These are phyloP conservation scores for Corylus avellana DNA, from an alignment of 306 rosid genomes.

Conservation along the genomic window DNA sequence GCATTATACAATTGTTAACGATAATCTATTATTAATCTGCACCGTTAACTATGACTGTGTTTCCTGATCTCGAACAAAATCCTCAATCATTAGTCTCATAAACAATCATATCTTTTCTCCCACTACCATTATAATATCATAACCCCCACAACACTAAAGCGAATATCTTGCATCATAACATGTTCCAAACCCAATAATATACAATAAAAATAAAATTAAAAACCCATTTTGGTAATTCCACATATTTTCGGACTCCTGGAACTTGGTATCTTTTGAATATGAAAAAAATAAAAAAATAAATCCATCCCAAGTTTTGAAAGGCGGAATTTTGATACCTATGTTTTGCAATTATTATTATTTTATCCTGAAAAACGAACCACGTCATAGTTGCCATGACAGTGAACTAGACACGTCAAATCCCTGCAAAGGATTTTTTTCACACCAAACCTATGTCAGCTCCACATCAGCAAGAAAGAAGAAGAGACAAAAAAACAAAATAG, in stretches of 20 bases:
- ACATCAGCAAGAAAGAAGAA: too few species aligned
- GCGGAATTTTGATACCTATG: too few species aligned
- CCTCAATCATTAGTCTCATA: conserved; percentile 47
- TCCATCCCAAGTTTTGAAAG: too few species aligned
- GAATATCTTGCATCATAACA: conserved; percentile 7
- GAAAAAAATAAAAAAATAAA: too few species aligned
- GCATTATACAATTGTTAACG: not conserved
- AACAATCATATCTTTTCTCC: conserved; percentile 20
- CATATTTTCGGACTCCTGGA: not conserved
- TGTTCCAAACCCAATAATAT: conserved; percentile 26
- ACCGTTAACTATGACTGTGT: conserved; percentile 37
- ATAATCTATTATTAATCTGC: not conserved
- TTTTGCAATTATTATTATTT: too few species aligned
- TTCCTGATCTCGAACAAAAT: conserved; percentile 55
- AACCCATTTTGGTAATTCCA: conserved; percentile 3
- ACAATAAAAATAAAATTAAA: not conserved
- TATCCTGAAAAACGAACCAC: too few species aligned
- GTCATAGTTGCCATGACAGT: too few species aligned
- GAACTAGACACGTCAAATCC: too few species aligned
- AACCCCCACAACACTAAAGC: not conserved
- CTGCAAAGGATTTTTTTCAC: too few species aligned
- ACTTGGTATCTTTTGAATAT: not conserved
- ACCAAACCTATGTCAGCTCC: too few species aligned
- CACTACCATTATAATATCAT: not conserved
- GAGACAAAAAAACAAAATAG: too few species aligned